These are phyloP conservation scores for Wickerhamiella allomyrinae DNA, from an alignment of 805 yeast genomes.

Conservation along the genomic window DNA sequence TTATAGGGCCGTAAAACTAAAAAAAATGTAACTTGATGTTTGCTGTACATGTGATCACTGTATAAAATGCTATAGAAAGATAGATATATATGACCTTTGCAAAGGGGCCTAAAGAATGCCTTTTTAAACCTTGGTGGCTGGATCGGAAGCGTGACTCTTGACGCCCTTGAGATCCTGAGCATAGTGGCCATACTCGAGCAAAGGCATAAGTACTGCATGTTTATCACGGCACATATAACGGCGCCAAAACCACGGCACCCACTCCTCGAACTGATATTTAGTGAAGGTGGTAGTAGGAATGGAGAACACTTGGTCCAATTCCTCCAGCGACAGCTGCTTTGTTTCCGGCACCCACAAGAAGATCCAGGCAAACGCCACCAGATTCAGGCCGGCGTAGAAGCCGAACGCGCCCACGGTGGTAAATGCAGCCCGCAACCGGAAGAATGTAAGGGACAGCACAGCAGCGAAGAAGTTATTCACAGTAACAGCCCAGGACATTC, in stretches of 20 bases:
- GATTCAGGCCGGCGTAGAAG: slow-evolving; percentile 80
- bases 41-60: too few relatives aligned
- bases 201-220: not conserved
- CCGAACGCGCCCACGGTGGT: slow-evolving; percentile 77
- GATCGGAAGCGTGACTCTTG: not conserved
- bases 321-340: slow-evolving; percentile 55
- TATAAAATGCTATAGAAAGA: too few relatives aligned
- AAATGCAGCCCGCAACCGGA: slow-evolving; percentile 48
- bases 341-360: slow-evolving; percentile 46
- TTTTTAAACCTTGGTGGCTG: not conserved
- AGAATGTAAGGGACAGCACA: slow-evolving; percentile 63
- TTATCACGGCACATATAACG: slow-evolving; percentile 1
- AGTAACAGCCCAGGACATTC: slow-evolving; percentile 28
- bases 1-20: not conserved
- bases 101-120: not conserved
- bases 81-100: not conserved
- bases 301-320: slow-evolving; percentile 55
- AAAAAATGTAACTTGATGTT: not conserved
- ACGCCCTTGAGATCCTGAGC: not conserved
- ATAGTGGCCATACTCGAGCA: slow-evolving; percentile 1
- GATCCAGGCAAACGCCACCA: slow-evolving; percentile 53
- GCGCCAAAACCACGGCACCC: not conserved
- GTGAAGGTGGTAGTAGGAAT: slow-evolving; percentile 42
- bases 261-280: slow-evolving; percentile 27
- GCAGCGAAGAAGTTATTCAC: slow-evolving; percentile 38